A percentile compares a stretch with the other conserved stretches of the same genome.
phyloP scores from a whole-genome alignment of 1,284 basidiomycete species.

The Flammula alnicola region DNA sequence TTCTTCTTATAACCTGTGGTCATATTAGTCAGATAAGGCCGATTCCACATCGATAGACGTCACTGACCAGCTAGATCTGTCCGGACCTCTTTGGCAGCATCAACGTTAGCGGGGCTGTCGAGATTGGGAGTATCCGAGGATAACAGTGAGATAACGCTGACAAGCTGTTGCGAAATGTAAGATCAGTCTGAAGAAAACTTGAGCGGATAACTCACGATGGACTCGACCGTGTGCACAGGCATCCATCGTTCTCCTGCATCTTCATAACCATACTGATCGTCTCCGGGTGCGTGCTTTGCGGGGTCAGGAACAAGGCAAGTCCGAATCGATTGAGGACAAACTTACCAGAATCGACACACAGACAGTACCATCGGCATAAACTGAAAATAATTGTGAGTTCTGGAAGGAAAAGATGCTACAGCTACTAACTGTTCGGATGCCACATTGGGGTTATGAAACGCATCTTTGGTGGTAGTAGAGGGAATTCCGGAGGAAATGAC shows the following conservation, averaged over 20 bases:
- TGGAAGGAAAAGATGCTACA: neutral
- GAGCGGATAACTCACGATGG: slow-evolving; percentile 92
- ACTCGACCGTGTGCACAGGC: slow-evolving; percentile 96
- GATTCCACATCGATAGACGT: neutral
- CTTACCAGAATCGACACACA: slow-evolving; percentile 96
- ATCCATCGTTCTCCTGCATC: slow-evolving; percentile 98
- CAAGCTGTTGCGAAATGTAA: slow-evolving; percentile 59
- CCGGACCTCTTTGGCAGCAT: slow-evolving; percentile 92
- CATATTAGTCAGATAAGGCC: neutral
- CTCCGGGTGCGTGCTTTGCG: slow-evolving; percentile 88
- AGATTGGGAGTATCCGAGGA: slow-evolving; percentile 92
- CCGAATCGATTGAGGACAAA: slow-evolving; percentile 12
- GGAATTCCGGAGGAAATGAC: slow-evolving; percentile 90
- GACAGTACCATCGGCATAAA: slow-evolving; percentile 88
- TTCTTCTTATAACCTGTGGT: slow-evolving; percentile 85
- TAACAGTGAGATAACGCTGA: slow-evolving; percentile 95
- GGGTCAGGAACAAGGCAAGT: slow-evolving; percentile 2
- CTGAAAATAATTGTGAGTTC: slow-evolving; percentile 45
- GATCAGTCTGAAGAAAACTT: neutral
- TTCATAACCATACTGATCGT: slow-evolving; percentile 98
- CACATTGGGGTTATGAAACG: slow-evolving; percentile 96
- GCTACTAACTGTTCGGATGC: slow-evolving; percentile 92
- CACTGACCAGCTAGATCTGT: slow-evolving; percentile 65
- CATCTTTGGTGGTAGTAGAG: slow-evolving; percentile 94
- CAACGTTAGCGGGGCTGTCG: slow-evolving; percentile 97